These are phyloP conservation scores for Wickerhamia fluorescens DNA, from an alignment of 805 yeast species.

Conservation along the genomic window DNA sequence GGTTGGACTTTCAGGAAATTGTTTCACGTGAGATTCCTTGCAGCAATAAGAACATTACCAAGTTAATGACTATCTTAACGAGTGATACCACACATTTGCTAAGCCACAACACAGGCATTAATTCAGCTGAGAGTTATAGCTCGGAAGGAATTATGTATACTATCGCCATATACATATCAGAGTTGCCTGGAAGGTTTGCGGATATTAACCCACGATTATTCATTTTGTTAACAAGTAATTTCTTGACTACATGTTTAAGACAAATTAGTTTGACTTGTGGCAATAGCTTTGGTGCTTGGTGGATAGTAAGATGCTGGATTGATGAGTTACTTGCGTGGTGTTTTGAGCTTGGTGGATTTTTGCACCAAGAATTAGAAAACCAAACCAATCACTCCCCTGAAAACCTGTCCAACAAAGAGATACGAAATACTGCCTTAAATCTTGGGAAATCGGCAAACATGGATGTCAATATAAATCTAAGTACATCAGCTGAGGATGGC, in stretches of 20 bases:
- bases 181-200: slow-evolving; percentile 41
- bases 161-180: slow-evolving; percentile 24
- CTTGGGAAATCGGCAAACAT: no score
- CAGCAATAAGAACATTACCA: slow-evolving; percentile 23
- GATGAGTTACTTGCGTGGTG: slow-evolving; percentile 66
- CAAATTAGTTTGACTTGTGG: slow-evolving; percentile 56
- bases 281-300: slow-evolving; percentile 64
- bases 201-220: slow-evolving; percentile 50
- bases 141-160: slow-evolving; percentile 6
- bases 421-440: no score
- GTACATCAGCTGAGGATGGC: no score
- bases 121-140: neutral
- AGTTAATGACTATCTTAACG: slow-evolving; percentile 26
- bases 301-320: slow-evolving; percentile 69
- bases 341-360: slow-evolving; percentile 55
- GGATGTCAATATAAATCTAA: no score
- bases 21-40: slow-evolving; percentile 48
- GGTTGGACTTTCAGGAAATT: slow-evolving; percentile 41
- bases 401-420: no score
- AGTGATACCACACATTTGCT: slow-evolving; percentile 14
- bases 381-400: no score
- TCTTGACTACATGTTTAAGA: slow-evolving; percentile 52
- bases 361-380: slow-evolving; percentile 31
- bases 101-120: slow-evolving; percentile 2
- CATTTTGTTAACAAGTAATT: slow-evolving; percentile 43